These are phyloP conservation scores for Talaromyces islandicus DNA, from an alignment of 2,329 filamentous ascomycete genomes.

Conservation along the genomic window DNA sequence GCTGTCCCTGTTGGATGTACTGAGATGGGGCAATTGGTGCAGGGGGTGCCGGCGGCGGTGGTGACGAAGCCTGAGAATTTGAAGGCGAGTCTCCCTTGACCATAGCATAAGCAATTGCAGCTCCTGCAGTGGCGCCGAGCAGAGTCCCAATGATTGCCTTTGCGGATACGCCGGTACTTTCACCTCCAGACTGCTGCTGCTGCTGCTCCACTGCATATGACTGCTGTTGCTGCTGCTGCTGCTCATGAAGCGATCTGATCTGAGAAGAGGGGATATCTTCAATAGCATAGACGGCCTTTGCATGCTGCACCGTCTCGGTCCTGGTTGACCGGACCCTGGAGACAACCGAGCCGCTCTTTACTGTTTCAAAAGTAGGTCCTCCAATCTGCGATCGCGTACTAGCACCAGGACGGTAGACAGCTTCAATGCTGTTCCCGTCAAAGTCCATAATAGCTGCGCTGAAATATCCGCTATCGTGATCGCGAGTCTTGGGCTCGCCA, in stretches of 20 bases:
- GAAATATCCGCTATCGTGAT: slow-evolving; percentile 51
- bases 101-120: slow-evolving; percentile 70
- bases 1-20: slow-evolving; percentile 7
- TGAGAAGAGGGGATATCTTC: slow-evolving; percentile 11
- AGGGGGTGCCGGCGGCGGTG: slow-evolving; percentile 20
- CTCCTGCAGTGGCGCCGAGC: slow-evolving; percentile 72
- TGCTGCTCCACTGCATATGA: neutral
- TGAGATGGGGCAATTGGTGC: slow-evolving; percentile 9
- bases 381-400: slow-evolving; percentile 22
- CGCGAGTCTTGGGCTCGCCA: slow-evolving; percentile 50
- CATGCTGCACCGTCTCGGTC: slow-evolving; percentile 24
- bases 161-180: slow-evolving; percentile 38
- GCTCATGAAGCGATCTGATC: slow-evolving; percentile 13
- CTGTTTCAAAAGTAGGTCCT: slow-evolving; percentile 27
- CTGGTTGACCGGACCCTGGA: slow-evolving; percentile 26
- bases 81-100: slow-evolving; percentile 49
- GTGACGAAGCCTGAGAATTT: slow-evolving; percentile 19
- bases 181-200: slow-evolving; percentile 23
- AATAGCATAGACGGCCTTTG: slow-evolving; percentile 20
- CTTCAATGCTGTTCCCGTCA: slow-evolving; percentile 79
- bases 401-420: slow-evolving; percentile 51
- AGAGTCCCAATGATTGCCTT: slow-evolving; percentile 68
- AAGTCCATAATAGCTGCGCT: slow-evolving; percentile 65
- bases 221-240: slow-evolving; percentile 16
- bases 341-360: slow-evolving; percentile 34